Conservation (phyloP, 176 grass and related monocot genomes). For the Bromus sterilis region DNA sequence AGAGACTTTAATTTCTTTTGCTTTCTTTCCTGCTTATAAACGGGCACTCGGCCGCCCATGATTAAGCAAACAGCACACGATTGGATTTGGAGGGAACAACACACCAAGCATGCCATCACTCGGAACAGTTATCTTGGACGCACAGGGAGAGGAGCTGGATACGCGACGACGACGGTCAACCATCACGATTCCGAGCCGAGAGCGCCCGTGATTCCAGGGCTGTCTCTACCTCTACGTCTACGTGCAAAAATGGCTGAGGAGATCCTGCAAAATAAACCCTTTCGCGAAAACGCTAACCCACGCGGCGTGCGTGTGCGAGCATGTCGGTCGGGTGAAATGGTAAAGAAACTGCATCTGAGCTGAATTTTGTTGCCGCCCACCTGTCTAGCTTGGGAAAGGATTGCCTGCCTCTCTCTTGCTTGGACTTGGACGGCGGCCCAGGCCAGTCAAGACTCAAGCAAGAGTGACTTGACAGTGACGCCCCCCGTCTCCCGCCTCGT, state of each 20-base stretch:
- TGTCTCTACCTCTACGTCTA: too few relatives aligned
- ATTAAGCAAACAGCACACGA: neutral
- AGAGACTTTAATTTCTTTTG: neutral
- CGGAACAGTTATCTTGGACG: too few relatives aligned
- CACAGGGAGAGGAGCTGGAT: too few relatives aligned
- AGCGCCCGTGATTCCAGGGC: neutral
- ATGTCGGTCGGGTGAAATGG: constrained; percentile 9
- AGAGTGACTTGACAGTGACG: too few relatives aligned
- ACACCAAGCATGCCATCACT: too few relatives aligned
- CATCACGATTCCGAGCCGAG: neutral
- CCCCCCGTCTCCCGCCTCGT: neutral
- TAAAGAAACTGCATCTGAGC: neutral
- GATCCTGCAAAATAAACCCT: neutral
- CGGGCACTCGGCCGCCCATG: neutral
- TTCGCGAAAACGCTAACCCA: neutral
- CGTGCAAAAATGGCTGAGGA: neutral
- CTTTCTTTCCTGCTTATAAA: neutral
- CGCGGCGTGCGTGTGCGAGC: neutral
- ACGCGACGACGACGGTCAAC: neutral
- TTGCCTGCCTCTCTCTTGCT: neutral
- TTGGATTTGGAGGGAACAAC: too few relatives aligned
- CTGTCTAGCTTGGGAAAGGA: neutral
- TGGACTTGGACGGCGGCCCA: neutral
- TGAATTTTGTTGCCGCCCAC: neutral
- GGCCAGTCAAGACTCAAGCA: too few relatives aligned